Base-by-base conservation (phyloP, 345 rosid species). In the Populus tremula region DNA sequence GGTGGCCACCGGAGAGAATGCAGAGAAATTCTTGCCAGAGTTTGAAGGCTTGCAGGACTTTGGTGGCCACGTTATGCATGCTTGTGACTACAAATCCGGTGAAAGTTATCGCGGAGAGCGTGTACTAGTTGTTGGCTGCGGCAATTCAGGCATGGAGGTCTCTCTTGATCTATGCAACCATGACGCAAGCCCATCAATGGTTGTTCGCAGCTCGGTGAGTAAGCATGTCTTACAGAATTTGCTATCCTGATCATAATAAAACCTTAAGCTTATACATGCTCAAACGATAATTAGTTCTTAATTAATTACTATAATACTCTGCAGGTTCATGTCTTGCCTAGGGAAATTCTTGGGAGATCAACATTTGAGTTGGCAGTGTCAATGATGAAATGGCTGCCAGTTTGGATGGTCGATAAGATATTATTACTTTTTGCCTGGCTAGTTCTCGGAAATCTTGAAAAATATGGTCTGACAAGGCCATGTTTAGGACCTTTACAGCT, bases 121-220 rank as follows among this genome's bases (percentile, higher is more conserved):
- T 5, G 97, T 92, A 1, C 84, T 93, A 11, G 94, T 93, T 0
- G 98, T 93, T 5, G 98, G 98, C 41, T 93, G 98, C 12, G 98
- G 97, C 38, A 91, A 93, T 86, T 93, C 98, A 11, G 98, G 98
- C 71, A 93, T 93, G 98, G 98, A 93, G 77, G 92, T 92, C 33
- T 90, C 94, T 81, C 86, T 92, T 4, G 98, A 93, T 82, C 95
- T 93, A 63, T 87, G 90, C 77, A 92, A 92, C 50, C 86, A 92
- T 69, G 85, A 87, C 53, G 94, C 90, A 18, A 85, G 80, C 75
- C 97, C 97, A 33, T 90, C 92, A 21, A 89, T 93, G 93, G 98
- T 93, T 39, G 97, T 91, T 72, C 89, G 98, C 53, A 89, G 89
- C 86, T 78, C 95, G 62, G 98, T 93, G 81, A 84, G 97, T 10